phyloP scores from a whole-genome alignment of 1,284 basidiomycete species.

The Volvariella volvacea region DNA sequence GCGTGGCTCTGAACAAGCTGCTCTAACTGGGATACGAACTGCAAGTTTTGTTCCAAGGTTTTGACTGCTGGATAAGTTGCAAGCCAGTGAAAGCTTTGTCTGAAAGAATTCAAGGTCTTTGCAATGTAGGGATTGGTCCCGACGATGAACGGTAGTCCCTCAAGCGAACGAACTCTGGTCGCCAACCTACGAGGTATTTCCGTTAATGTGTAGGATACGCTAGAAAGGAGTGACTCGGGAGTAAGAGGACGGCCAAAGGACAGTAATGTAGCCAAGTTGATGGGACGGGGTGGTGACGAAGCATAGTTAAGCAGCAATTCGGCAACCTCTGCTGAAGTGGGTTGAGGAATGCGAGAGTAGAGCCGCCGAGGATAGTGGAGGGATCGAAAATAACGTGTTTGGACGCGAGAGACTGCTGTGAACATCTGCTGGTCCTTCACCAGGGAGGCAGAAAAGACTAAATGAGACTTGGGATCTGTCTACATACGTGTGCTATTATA shows the following conservation, averaged over 20 bases:
- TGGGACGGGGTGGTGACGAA: conserved; percentile 49
- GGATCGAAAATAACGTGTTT: no score
- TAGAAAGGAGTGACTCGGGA: conserved; percentile 59
- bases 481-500: no score
- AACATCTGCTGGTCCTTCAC: no score
- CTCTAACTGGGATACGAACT: conserved; percentile 63
- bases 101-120: conserved; percentile 67
- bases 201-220: conserved; percentile 60
- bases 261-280: conserved; percentile 64
- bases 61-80: conserved; percentile 64
- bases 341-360: conserved; percentile 25
- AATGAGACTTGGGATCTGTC: no score
- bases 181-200: conserved; percentile 74
- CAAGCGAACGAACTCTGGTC: conserved; percentile 62
- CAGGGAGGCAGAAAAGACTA: no score
- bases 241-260: conserved; percentile 70
- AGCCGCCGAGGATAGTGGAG: conserved; percentile 8
- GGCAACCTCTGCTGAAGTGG: conserved; percentile 33
- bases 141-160: conserved; percentile 78
- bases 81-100: conserved; percentile 68
- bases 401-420: no score
- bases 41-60: conserved; percentile 63
- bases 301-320: conserved; percentile 48
- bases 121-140: conserved; percentile 87
- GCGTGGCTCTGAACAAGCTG: conserved; percentile 73